These are phyloP conservation scores for Lactifluus echinatus DNA, from an alignment of 768 basidiomycete species.

Conservation along the genomic window DNA sequence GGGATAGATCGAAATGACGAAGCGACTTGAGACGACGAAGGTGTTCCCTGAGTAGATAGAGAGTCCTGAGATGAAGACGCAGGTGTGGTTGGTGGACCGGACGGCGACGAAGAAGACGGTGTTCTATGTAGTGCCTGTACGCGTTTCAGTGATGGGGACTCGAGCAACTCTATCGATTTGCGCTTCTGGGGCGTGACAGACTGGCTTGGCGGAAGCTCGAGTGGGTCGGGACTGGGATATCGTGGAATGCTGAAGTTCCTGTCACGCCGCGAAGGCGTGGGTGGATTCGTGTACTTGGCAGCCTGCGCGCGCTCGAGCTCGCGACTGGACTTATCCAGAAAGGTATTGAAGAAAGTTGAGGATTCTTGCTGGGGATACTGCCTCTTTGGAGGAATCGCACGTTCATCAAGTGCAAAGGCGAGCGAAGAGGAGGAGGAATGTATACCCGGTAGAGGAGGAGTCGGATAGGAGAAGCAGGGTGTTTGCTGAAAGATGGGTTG, in stretches of 20 bases:
- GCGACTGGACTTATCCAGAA: constrained; percentile 47
- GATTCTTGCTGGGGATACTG: constrained; percentile 51
- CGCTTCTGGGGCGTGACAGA: constrained; percentile 60
- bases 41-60: constrained; percentile 5
- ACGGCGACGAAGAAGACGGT: constrained; percentile 13
- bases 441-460: constrained; percentile 56
- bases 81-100: constrained; percentile 13
- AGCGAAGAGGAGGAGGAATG: constrained; percentile 65
- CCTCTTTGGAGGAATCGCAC: constrained; percentile 25
- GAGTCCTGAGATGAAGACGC: constrained; percentile 16
- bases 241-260: constrained; percentile 27
- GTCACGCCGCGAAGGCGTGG: constrained; percentile 18
- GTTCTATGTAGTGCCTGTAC: constrained; percentile 27
- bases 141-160: constrained; percentile 61
- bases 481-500: constrained; percentile 58
- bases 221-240: constrained; percentile 22
- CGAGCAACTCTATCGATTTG: constrained; percentile 49
- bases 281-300: constrained; percentile 22
- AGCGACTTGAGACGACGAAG: not conserved
- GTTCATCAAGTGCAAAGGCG: constrained; percentile 58
- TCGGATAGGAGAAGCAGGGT: constrained; percentile 60
- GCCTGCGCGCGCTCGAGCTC: constrained; percentile 30
- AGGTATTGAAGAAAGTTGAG: constrained; percentile 53
- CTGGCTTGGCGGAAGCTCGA: constrained; percentile 22
- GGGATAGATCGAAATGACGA: constrained; percentile 8